These are phyloP conservation scores for Wickerhamiella hasegawae DNA, from an alignment of 805 yeast genomes.

Conservation along the genomic window DNA sequence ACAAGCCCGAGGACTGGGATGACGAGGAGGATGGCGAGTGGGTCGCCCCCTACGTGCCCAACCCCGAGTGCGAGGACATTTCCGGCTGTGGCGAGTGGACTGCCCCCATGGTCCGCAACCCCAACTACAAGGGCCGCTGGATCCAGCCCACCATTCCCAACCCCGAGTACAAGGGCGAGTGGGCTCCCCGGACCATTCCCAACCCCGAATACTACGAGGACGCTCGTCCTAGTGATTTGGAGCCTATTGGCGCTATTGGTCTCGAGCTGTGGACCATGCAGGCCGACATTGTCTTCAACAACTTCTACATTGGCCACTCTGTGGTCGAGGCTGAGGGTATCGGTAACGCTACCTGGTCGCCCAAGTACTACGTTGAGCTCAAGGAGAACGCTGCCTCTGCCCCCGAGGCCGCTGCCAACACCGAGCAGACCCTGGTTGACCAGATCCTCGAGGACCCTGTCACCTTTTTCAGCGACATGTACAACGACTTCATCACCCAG, in stretches of 20 bases:
- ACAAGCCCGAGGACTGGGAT: conserved; percentile 67
- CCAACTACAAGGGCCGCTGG: conserved; percentile 69
- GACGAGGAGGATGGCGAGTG: conserved; percentile 83
- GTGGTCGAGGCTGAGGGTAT: conserved; percentile 69
- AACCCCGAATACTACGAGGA: conserved; percentile 62
- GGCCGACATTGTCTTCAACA: conserved; percentile 56
- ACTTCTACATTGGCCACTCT: conserved; percentile 73
- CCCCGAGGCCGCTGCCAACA: too few species aligned
- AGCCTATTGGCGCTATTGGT: conserved; percentile 64
- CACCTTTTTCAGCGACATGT: conserved; percentile 16
- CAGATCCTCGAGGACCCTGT: conserved; percentile 22
- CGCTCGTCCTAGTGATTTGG: conserved; percentile 38
- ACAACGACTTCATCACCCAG: conserved; percentile 17
- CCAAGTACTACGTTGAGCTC: conserved; percentile 22
- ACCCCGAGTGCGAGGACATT: conserved; percentile 49
- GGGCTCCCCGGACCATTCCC: conserved; percentile 49
- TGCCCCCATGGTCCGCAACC: conserved; percentile 51
- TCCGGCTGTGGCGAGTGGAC: conserved; percentile 76
- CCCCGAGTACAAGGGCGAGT: conserved; percentile 65
- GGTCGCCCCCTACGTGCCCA: conserved; percentile 51
- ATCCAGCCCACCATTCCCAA: conserved; percentile 46
- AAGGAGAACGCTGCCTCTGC: too few species aligned
- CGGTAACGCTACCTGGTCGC: conserved; percentile 59
- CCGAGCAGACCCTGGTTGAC: too few species aligned
- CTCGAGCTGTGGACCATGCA: conserved; percentile 87